These are phyloP conservation scores for Aquilaria agallochum DNA, from an alignment of 441 rosid species.

Conservation along the genomic window DNA sequence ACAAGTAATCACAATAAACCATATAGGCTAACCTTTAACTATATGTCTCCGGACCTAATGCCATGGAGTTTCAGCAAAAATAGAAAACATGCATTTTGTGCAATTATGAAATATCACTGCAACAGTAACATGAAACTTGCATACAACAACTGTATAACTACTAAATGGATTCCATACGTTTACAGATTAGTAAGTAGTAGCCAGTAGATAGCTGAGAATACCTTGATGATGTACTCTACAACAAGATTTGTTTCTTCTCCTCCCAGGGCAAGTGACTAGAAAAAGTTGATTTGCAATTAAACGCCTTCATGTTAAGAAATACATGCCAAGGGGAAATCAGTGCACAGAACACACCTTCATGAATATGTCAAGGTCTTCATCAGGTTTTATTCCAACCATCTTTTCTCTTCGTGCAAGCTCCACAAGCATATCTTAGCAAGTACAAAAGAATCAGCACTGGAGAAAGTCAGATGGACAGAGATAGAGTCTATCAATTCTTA, in stretches of 20 bases:
- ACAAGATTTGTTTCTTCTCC: conserved; percentile 82
- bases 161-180: background rate
- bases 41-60: too few species aligned
- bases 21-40: too few species aligned
- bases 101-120: too few species aligned
- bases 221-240: conserved; percentile 96
- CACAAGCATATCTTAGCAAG: conserved; percentile 74
- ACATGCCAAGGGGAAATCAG: background rate
- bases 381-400: conserved; percentile 88
- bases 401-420: conserved; percentile 97
- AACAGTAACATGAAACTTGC: too few species aligned
- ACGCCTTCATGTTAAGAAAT: too few species aligned
- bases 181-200: conserved; percentile 10
- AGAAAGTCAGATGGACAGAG: conserved; percentile 5
- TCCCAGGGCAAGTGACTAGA: conserved; percentile 89
- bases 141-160: too few species aligned
- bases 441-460: conserved; percentile 24
- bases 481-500: conserved; percentile 29
- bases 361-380: conserved; percentile 98
- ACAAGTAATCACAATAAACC: too few species aligned
- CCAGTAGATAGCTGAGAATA: conserved; percentile 27
- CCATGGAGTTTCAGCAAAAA: too few species aligned
- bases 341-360: conserved; percentile 65
- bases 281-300: conserved; percentile 14
- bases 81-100: too few species aligned